phyloP scores from a whole-genome alignment of 139 green algal genomes.

The Chlorella sp. region DNA sequence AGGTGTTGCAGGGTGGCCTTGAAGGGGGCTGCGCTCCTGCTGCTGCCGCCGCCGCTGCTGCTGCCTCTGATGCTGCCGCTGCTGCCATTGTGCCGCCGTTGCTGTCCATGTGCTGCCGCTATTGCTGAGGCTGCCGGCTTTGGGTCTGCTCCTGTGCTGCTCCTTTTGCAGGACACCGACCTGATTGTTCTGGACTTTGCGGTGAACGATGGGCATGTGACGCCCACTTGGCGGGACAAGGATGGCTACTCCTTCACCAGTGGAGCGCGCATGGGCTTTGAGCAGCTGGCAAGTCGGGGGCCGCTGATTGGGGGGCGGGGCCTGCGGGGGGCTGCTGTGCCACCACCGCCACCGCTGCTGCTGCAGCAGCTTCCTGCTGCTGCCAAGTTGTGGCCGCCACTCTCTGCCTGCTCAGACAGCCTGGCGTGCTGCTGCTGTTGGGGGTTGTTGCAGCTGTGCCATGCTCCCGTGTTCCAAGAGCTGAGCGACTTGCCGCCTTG shows the following conservation, averaged over 20 bases:
- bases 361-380: no score
- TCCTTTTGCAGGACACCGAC: neutral
- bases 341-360: no score
- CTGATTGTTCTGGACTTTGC: slow-evolving; percentile 29
- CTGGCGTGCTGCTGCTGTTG: neutral
- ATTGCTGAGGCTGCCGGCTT: neutral
- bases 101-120: neutral
- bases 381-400: no score
- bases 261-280: slow-evolving; percentile 11
- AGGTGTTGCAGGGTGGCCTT: neutral
- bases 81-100: neutral
- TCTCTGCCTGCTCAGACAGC: no score
- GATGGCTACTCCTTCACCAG: slow-evolving; percentile 13
- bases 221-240: slow-evolving; percentile 19
- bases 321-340: no score
- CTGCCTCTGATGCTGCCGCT: neutral
- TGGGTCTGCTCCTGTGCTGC: neutral
- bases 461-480: no score
- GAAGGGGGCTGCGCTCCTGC: neutral
- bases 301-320: neutral
- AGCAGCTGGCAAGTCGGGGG: slow-evolving; percentile 20
- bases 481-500: no score
- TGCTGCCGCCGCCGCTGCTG: neutral
- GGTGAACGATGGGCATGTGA: slow-evolving; percentile 24
- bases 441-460: neutral